Base-by-base conservation (phyloP, 768 basidiomycete genomes). In the Phlebiopsis gigantea region DNA sequence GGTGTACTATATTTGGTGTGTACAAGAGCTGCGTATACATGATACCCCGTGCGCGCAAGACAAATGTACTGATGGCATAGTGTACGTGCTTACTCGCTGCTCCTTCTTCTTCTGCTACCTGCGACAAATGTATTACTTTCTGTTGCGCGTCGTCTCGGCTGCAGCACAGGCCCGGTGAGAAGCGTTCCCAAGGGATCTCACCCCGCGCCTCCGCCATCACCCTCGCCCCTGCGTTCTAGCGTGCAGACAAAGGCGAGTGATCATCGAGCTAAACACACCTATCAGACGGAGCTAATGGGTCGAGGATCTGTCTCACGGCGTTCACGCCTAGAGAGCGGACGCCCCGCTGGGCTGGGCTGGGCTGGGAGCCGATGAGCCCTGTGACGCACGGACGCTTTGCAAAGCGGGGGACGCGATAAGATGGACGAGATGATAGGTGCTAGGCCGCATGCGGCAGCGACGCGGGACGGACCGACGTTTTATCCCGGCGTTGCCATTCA, bases 31-130 rank as follows among this genome's bases (percentile, higher is more conserved):
- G 34, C 17, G 34, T 39, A 39, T 9, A 39, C 12, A 34, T 19
- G 50, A 51, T 51, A 39, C 49, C 49, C 46, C 49, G 49, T 47
- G 25, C 49, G 21, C 28, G 49, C 10, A n/a, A 30, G 31, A 34
- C 14, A 34, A 6, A 30, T 39, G 49, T 51, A 48, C 14, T 15
- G 19, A n/a, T 48, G 47, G 26, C n/a, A 3, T 48, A n/a, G 47
- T 48, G 47, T 48, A 48, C 49, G 49, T 51, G 30, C 15, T 39
- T 29, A 21, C 31, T 12, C 9, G 30, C 4, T 34, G 50, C 31
- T 39, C 12, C 34, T 10, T 39, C 12, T 39, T 17, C 8, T 10
- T 39, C 34, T 39, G 34, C 34, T n/a, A n/a, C n/a, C 30, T 47
- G 22, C 28, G 26, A 28, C 30, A 48, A 28, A 48, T 48, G 3